A percentile compares a stretch with the other conserved stretches of the same genome.
Conservation (phyloP, 805 yeast genomes). For the Candida chilensis region DNA sequence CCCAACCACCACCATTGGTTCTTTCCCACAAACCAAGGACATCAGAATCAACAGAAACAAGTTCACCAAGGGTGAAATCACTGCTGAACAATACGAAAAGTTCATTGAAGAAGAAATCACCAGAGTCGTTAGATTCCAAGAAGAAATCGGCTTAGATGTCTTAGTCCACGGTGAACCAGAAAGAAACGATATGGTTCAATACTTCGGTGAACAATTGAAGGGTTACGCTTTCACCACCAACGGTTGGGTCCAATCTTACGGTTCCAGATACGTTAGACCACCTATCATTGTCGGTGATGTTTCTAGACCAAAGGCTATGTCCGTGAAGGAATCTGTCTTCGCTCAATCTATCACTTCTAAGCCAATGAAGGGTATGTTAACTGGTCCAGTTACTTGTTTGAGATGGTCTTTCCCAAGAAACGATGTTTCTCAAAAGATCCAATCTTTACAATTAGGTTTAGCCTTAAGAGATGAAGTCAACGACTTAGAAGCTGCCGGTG, state of each 20-base stretch:
- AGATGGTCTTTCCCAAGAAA: conserved; percentile 99
- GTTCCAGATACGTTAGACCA: conserved; percentile 99
- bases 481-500: conserved; percentile 98
- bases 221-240: conserved; percentile 98
- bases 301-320: conserved; percentile 96
- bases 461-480: conserved; percentile 98
- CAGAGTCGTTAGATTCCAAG: conserved; percentile 96
- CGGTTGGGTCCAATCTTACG: conserved; percentile 99
- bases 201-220: conserved; percentile 97
- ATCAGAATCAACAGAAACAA: conserved; percentile 98
- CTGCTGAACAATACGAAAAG: conserved; percentile 91
- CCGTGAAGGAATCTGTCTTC: conserved; percentile 98
- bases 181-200: conserved; percentile 99
- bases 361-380: conserved; percentile 99
- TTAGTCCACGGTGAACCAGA: conserved; percentile 99
- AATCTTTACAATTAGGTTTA: conserved; percentile 93
- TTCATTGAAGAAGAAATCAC: conserved; percentile 97
- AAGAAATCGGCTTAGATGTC: conserved; percentile 96
- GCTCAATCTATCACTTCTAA: conserved; percentile 93
- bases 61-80: conserved; percentile 91
- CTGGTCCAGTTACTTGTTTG: conserved; percentile 99
- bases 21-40: conserved; percentile 99
- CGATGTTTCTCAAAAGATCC: conserved; percentile 86
- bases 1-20: conserved; percentile 99
- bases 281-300: conserved; percentile 99